Base-by-base conservation (phyloP, 441 rosid species). In the Erysimum cheiri region DNA sequence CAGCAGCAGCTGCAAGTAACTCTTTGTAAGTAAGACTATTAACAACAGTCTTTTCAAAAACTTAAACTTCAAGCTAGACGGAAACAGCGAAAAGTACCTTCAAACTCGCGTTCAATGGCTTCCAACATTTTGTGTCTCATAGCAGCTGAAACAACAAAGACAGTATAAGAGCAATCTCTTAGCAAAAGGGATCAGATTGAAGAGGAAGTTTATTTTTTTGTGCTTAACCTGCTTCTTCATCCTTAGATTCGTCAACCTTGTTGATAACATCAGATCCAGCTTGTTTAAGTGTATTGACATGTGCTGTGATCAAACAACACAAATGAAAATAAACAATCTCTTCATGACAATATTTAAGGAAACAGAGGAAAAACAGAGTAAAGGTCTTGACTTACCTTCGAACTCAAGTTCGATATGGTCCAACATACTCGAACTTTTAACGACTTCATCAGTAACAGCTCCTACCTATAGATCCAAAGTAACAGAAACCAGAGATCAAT, bases 391-490 rank as follows among this genome's bases (percentile, higher is more conserved):
- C 52, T 15, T 74, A 54, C 79, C 79, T 64, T 70, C 28, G 62
- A 69, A 75, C 70, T 70, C 79, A 58, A 41, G 62, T 44, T 75
- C 75, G 29, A 64, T 69, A 32, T 58, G 75, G 71, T 70, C 75
- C 71, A 70, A 62, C 71, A 76, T 70, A 52, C 72, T 75, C 3
- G 75, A n/a, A 49, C n/a, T 1, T 75, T 11, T 37, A 40, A 1
- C n/a, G 28, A 24, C 71, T 76, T 76, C 75, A 76, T 70, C 75
- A 64, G 71, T 70, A 63, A 64, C 71, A 64, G 71, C 79, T 76
- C 71, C 79, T 39, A 49, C 14, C 79, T 76, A 70, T 41, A 28
- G 39, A 70, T 55, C 40, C 70, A 69, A 33, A 46, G 43, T 17
- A 40, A 8, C 24, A 46, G 1, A 53, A 44, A 19, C 39, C 14